Percentiles rank a stretch among this genome's conserved stretches.
These are phyloP conservation scores for Salvia miltiorrhiza DNA, from an alignment of 257 asterid species.

Conservation along the genomic window DNA sequence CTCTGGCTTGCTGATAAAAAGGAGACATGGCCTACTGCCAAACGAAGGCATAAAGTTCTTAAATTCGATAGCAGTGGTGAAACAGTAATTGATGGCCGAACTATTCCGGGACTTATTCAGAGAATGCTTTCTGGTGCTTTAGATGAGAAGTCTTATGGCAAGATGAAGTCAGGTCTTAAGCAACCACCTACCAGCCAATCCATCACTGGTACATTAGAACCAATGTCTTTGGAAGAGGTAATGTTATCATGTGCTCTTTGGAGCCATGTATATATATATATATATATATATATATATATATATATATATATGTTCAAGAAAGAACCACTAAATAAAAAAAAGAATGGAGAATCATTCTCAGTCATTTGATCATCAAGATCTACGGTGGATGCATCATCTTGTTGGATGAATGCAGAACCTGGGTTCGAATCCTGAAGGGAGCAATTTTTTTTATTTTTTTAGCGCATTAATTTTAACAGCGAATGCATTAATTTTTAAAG, in stretches of 20 bases:
- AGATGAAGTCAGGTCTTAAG: conserved; percentile 44
- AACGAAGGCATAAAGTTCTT: conserved; percentile 31
- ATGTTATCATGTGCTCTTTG: conserved; percentile 17
- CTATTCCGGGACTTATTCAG: conserved; percentile 28
- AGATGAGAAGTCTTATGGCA: conserved; percentile 29
- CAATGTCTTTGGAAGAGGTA: conserved; percentile 84
- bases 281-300: too few relatives aligned
- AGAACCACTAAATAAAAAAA: too few relatives aligned
- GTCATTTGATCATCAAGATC: too few relatives aligned
- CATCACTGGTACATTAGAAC: conserved; percentile 67
- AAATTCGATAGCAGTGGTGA: conserved; percentile 24
- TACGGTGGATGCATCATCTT: too few relatives aligned
- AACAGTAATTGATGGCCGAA: conserved; percentile 23
- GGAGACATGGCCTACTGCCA: conserved; percentile 30
- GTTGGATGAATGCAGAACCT: too few relatives aligned
- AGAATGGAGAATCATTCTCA: too few relatives aligned
- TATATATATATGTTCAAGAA: too few relatives aligned
- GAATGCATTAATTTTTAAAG: too few relatives aligned
- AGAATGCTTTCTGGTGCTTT: conserved; percentile 41
- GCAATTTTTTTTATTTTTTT: too few relatives aligned
- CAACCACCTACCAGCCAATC: conserved; percentile 87
- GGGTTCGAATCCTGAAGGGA: too few relatives aligned
- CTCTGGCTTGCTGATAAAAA: conserved; percentile 72
- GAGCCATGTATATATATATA: too few relatives aligned
- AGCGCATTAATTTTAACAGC: too few relatives aligned